A percentile compares a stretch with the other conserved stretches of the same genome.
Conservation (phyloP, 192 early-diverging fungal species). For the Backusella tarrabulga region DNA sequence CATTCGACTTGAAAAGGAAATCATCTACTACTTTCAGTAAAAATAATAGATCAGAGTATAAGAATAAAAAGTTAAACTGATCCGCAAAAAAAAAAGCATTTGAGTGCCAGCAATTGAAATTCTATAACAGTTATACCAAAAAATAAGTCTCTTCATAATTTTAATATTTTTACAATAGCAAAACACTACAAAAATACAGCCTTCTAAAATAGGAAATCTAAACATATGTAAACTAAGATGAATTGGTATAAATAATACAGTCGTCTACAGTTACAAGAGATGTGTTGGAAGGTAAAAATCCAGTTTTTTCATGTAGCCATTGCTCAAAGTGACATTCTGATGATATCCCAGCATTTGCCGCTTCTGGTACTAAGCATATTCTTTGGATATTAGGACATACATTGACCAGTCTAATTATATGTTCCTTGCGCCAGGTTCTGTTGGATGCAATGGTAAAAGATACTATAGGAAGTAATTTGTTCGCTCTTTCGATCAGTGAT, state of each 20-base stretch:
- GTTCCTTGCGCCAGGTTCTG: conserved; percentile 5
- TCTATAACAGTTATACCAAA: too few relatives aligned
- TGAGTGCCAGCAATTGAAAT: too few relatives aligned
- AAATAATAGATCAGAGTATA: too few relatives aligned
- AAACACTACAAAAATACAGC: not conserved
- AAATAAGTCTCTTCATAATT: too few relatives aligned
- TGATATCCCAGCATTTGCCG: not conserved
- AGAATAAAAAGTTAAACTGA: too few relatives aligned
- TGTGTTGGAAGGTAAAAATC: not conserved
- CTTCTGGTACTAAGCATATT: not conserved
- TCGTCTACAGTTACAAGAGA: not conserved
- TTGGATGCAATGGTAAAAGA: conserved; percentile 1
- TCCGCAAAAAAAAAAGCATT: too few relatives aligned
- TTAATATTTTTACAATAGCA: too few relatives aligned
- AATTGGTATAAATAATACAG: not conserved
- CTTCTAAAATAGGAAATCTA: not conserved
- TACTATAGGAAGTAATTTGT: not conserved
- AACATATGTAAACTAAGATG: not conserved
- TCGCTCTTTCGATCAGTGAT: not conserved
- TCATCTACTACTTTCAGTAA: too few relatives aligned
- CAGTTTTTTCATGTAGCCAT: not conserved
- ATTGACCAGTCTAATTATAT: not conserved
- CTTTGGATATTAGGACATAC: not conserved
- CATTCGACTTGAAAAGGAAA: too few relatives aligned
- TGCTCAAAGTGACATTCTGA: not conserved